These are phyloP conservation scores for Paecilomyces sp. DNA, from an alignment of 2,329 filamentous ascomycete genomes.

Conservation along the genomic window DNA sequence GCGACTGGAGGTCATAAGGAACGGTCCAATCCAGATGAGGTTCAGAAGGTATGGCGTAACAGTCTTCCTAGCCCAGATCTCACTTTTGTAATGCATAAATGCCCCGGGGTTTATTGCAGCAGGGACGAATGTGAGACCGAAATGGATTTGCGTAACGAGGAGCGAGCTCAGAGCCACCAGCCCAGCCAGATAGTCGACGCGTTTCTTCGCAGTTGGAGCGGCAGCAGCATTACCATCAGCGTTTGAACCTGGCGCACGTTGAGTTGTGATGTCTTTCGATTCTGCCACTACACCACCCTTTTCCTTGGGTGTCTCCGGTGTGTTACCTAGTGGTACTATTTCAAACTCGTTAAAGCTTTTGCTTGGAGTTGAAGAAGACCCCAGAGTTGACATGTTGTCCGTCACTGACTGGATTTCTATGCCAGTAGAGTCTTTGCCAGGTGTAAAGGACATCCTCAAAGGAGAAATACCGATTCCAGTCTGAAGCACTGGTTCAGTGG, in stretches of 20 bases:
- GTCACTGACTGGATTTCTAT: neutral
- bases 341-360: neutral
- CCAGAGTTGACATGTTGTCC: neutral
- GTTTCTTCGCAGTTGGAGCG: constrained; percentile 8
- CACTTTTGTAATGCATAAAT: constrained; percentile 31
- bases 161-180: constrained; percentile 38
- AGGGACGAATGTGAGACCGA: constrained; percentile 38
- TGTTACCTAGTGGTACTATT: neutral
- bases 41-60: constrained; percentile 40
- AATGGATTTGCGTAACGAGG: constrained; percentile 40
- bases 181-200: constrained; percentile 42
- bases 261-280: neutral
- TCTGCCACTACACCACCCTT: neutral
- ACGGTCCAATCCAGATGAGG: constrained; percentile 42
- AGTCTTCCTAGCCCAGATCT: constrained; percentile 35
- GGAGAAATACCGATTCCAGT: neutral
- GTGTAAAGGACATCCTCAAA: neutral
- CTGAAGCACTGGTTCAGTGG: neutral
- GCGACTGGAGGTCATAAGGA: constrained; percentile 43
- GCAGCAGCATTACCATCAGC: neutral
- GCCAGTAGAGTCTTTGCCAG: neutral
- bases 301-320: neutral
- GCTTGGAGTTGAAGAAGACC: neutral
- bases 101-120: constrained; percentile 30
- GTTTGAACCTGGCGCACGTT: neutral